phyloP scores from a whole-genome alignment of 164 flowering plant genomes.

The Sextonia rubra region DNA sequence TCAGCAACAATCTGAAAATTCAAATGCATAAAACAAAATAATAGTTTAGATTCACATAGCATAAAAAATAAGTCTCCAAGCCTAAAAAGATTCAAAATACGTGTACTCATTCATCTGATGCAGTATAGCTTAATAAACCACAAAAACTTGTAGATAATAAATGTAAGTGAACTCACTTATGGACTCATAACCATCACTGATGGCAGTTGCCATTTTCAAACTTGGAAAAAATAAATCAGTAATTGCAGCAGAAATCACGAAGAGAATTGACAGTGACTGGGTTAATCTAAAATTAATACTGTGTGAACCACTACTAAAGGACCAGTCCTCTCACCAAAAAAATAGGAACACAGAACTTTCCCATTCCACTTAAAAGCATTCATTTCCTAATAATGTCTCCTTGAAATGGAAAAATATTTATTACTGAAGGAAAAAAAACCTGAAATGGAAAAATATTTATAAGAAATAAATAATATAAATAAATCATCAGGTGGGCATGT shows the following conservation, averaged over 20 bases:
- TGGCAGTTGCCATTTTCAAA: background rate
- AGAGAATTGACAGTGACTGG: background rate
- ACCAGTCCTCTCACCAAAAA: background rate
- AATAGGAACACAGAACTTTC: background rate
- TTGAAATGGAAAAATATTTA: background rate
- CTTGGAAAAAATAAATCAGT: background rate
- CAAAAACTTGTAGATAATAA: background rate
- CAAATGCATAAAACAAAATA: background rate
- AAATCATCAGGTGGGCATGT: too few species aligned
- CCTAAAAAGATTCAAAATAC: too few species aligned
- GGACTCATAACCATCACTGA: background rate
- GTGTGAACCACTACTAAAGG: background rate
- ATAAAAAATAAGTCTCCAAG: background rate
- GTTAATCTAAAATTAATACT: background rate
- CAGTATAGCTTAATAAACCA: background rate
- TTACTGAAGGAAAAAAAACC: too few species aligned
- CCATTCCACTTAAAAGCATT: background rate
- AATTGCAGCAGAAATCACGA: background rate
- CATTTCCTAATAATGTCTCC: background rate
- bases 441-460: background rate
- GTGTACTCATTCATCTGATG: too few species aligned
- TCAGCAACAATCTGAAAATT: constrained; percentile 51
- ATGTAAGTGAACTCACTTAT: background rate
- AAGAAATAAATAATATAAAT: too few species aligned
- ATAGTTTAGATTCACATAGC: background rate